phyloP scores from a whole-genome alignment of 2,329 filamentous ascomycete genomes.

The Falciphora oryzae region DNA sequence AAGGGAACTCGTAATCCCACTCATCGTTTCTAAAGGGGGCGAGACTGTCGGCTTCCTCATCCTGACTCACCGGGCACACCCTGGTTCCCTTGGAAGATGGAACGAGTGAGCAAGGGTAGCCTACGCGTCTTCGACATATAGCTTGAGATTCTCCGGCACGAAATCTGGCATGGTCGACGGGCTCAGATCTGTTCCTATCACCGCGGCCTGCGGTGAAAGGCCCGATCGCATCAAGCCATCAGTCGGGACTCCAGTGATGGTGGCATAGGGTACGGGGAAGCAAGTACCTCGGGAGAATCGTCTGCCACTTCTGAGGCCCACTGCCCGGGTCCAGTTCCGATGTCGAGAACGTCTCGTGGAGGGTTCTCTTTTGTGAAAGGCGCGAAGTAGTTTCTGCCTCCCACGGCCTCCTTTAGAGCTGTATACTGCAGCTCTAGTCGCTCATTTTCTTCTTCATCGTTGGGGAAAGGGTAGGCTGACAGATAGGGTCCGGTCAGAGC shows the following conservation, averaged over 20 bases:
- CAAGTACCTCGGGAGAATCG: constrained; percentile 41
- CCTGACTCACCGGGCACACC: too few relatives aligned
- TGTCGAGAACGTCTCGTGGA: constrained; percentile 26
- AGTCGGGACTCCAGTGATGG: neutral
- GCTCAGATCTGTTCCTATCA: constrained; percentile 57
- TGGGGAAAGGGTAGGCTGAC: constrained; percentile 29
- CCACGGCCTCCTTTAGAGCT: constrained; percentile 23
- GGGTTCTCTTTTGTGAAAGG: constrained; percentile 22
- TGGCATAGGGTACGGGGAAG: neutral
- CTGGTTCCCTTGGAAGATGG: too few relatives aligned
- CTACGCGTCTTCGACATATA: constrained; percentile 63
- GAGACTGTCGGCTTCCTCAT: too few relatives aligned
- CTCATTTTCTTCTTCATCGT: constrained; percentile 26
- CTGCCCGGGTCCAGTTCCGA: constrained; percentile 49
- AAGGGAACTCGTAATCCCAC: constrained; percentile 47
- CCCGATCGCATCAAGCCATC: neutral
- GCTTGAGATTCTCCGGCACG: constrained; percentile 68
- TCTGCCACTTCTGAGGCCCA: constrained; percentile 67
- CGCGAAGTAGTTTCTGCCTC: constrained; percentile 24
- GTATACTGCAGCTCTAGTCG: constrained; percentile 26
- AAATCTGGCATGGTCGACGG: constrained; percentile 55
- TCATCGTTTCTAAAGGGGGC: constrained; percentile 31
- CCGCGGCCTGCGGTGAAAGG: constrained; percentile 29
- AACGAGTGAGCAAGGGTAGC: constrained; percentile 10
- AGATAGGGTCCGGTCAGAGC: neutral